Conservation (phyloP, 306 rosid genomes). For the Fragaria vesca region DNA sequence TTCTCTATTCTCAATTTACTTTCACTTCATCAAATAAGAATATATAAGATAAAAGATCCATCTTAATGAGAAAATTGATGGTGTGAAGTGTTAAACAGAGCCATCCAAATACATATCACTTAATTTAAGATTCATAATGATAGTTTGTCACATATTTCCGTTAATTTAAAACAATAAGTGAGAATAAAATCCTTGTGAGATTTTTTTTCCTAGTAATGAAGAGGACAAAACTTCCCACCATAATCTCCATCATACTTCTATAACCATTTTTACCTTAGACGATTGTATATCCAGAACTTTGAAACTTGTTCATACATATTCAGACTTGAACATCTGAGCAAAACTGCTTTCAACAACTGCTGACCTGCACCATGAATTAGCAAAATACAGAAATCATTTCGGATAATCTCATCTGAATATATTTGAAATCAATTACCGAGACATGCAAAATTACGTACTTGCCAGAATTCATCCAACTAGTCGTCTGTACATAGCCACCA, state of each 20-base stretch:
- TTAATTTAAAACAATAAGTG: no score
- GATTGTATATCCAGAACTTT: background rate
- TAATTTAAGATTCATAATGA: background rate
- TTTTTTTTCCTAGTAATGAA: no score
- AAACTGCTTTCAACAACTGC: background rate
- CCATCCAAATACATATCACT: no score
- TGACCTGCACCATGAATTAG: slow-evolving; percentile 14
- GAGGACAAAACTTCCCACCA: background rate
- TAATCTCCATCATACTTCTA: background rate
- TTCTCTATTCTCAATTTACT: no score
- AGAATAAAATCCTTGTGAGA: no score
- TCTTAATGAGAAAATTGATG: no score
- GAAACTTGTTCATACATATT: background rate
- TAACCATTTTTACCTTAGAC: background rate
- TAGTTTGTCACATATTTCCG: no score
- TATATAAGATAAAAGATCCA: no score
- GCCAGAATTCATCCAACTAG: background rate
- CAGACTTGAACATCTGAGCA: background rate
- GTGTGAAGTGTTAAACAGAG: no score
- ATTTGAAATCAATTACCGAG: background rate
- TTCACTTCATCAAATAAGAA: no score
- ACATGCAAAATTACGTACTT: background rate
- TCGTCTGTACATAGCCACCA: background rate
- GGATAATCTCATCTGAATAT: background rate
- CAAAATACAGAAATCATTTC: background rate